phyloP scores from a whole-genome alignment of 176 grass and related monocot genomes.

The Paspalum vaginatum region DNA sequence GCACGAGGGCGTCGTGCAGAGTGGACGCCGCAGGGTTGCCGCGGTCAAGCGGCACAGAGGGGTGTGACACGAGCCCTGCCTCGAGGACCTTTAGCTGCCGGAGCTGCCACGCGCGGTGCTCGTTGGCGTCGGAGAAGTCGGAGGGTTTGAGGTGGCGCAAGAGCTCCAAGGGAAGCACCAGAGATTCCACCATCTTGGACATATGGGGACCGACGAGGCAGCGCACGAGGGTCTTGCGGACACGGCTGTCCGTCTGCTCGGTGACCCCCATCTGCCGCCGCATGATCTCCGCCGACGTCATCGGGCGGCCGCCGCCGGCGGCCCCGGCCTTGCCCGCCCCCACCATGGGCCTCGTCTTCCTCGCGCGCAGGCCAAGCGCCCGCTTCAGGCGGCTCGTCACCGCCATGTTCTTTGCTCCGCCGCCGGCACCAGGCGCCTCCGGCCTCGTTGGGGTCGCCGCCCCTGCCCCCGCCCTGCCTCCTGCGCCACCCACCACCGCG shows the following conservation, averaged over 20 bases:
- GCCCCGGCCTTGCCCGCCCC: background rate
- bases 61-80: constrained; percentile 57
- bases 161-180: constrained; percentile 70
- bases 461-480: background rate
- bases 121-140: constrained; percentile 49
- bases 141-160: constrained; percentile 57
- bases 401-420: constrained; percentile 44
- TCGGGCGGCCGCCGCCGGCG: constrained; percentile 14
- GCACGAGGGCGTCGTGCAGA: constrained; percentile 33
- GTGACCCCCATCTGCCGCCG: constrained; percentile 54
- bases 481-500: background rate
- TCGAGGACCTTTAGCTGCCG: constrained; percentile 63
- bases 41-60: constrained; percentile 41
- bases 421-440: background rate
- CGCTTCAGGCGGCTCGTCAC: constrained; percentile 63
- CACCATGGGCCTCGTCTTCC: constrained; percentile 49
- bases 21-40: constrained; percentile 25
- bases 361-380: constrained; percentile 49
- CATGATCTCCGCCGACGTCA: constrained; percentile 72
- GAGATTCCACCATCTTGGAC: constrained; percentile 41
- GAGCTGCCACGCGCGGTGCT: constrained; percentile 67
- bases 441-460: background rate
- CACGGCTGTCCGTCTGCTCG: constrained; percentile 42
- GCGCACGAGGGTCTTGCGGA: constrained; percentile 47
- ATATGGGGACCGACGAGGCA: constrained; percentile 45